Conservation (phyloP, 768 basidiomycete species). For the Trichaptum fuscoviolaceum region DNA sequence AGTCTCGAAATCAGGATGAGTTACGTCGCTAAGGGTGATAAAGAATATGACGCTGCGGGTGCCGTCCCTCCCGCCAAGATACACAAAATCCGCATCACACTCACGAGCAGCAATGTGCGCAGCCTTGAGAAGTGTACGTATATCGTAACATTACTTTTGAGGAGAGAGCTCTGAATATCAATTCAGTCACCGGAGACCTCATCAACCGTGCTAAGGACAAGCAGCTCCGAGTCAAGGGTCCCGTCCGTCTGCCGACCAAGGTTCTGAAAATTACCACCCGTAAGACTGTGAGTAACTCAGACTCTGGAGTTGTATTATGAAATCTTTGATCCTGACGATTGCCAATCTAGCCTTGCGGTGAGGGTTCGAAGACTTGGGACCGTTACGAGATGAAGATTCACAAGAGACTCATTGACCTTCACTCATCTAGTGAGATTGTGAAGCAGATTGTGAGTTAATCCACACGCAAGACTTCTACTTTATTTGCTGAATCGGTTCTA, state of each 20-base stretch:
- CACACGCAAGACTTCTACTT: not conserved
- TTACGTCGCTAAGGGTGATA: constrained; percentile 99
- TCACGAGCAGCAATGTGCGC: constrained; percentile 96
- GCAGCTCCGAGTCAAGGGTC: constrained; percentile 98
- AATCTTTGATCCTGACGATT: constrained; percentile 7
- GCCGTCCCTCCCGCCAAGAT: constrained; percentile 85
- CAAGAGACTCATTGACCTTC: constrained; percentile 98
- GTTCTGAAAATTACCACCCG: constrained; percentile 98
- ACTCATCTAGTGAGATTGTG: constrained; percentile 98
- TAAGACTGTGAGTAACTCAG: constrained; percentile 71
- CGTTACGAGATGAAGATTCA: constrained; percentile 98
- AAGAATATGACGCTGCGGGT: constrained; percentile 94
- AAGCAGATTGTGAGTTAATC: constrained; percentile 90
- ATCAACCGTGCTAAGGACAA: constrained; percentile 99
- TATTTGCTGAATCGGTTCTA: constrained; percentile 26
- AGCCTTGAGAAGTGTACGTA: constrained; percentile 95
- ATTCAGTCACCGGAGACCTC: constrained; percentile 86
- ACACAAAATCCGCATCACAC: constrained; percentile 99
- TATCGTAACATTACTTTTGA: not conserved
- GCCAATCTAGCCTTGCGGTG: constrained; percentile 84
- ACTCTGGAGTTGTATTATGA: not conserved
- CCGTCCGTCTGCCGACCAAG: constrained; percentile 98
- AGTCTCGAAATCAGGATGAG: constrained; percentile 54
- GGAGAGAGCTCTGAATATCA: not conserved
- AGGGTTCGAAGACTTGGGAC: constrained; percentile 99